Evolutionary conservation across 768 basidiomycete genomes (phyloP).

Genomic region (Phylloporus sp.): DNA sequence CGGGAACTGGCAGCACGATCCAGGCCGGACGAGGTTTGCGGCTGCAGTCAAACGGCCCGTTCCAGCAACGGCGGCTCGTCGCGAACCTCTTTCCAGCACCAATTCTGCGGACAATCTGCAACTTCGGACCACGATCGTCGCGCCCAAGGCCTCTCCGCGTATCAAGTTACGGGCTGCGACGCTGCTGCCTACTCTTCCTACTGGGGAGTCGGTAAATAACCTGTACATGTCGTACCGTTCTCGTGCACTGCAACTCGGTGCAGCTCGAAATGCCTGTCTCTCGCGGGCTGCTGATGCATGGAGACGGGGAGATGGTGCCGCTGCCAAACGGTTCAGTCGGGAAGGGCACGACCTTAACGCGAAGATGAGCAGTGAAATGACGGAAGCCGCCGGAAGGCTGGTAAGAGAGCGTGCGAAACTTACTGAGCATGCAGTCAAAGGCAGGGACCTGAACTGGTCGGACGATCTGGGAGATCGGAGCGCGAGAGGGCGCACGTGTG

Average conservation of each 20-base stretch:
- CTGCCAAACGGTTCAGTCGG: conserved; percentile 88
- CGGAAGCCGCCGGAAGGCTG: conserved; percentile 75
- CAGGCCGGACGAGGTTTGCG: conserved; percentile 84
- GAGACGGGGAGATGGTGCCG: conserved; percentile 91
- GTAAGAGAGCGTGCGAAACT: conserved; percentile 76
- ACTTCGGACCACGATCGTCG: conserved; percentile 64
- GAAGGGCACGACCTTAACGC: conserved; percentile 93
- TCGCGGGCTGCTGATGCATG: conserved; percentile 95
- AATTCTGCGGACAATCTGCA: conserved; percentile 56
- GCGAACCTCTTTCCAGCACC: conserved; percentile 49
- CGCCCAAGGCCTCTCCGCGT: conserved; percentile 78
- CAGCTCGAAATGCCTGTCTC: conserved; percentile 89
- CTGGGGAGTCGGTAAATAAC: conserved; percentile 71
- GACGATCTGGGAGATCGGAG: conserved; percentile 81
- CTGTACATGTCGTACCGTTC: conserved; percentile 89
- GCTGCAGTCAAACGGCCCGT: conserved; percentile 76
- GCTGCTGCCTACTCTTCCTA: conserved; percentile 83
- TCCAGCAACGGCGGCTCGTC: conserved; percentile 42
- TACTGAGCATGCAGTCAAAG: conserved; percentile 70
- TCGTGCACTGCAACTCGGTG: conserved; percentile 86
- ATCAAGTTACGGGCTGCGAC: conserved; percentile 78
- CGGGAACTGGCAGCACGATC: conserved; percentile 56
- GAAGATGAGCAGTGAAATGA: conserved; percentile 85
- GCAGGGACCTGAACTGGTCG: conserved; percentile 67
- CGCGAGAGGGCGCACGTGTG: conserved; percentile 67